Evolutionary conservation across 176 grass and related monocot genomes (phyloP), one percentile per base, ranked within the genome.

Genomic region (Oryza brachyantha): DNA sequence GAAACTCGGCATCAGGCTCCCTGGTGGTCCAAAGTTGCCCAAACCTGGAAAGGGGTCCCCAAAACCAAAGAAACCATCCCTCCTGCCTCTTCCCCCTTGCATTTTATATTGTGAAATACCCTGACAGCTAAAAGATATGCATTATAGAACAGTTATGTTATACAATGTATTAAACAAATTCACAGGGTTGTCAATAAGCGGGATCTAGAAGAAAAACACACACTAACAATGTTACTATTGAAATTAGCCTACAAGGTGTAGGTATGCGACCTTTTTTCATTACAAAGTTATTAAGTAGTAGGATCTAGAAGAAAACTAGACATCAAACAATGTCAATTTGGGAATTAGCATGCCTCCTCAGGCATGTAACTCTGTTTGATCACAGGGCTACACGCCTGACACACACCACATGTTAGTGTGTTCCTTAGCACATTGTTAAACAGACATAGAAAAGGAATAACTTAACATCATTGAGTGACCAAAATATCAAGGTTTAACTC

Each of bases 1-100:
- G 34, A 93, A 88, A 77, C 81, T 72, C 8, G 91, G 19, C 8
- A 86, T 79, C 61, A 87, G 41, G 84, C 76, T 88, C 75, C 86
- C 75, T 3, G 84, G 77, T 52, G 28, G 76, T 64, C 76, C 72
- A 40, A 87, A 72, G 40, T 85, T 59, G 13, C 83, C 76, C 1
- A 83, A 81, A 40, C 77, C 82, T 64, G 55, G 5, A 75, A 90
- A 93, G 27, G 85, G 85, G 52, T 84, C 85, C 17, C 85, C 55
- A 13, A 69, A 90, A 73, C 81, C 81, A 13, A 91, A 91, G 28
- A 79, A 80, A 32, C 81, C 86, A 83, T 83, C 81, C 68, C 75
- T 84, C 72, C 87, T 72, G 22, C 84, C 79, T 70, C 79, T 72
- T 64, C 81, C 81, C 40, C 84, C 75, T 63, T 88, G 81, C 94